Percentiles rank a stretch among this genome's conserved stretches.
These are phyloP conservation scores for Streptanthus diversifolius DNA, from an alignment of 345 rosid species.

Conservation along the genomic window DNA sequence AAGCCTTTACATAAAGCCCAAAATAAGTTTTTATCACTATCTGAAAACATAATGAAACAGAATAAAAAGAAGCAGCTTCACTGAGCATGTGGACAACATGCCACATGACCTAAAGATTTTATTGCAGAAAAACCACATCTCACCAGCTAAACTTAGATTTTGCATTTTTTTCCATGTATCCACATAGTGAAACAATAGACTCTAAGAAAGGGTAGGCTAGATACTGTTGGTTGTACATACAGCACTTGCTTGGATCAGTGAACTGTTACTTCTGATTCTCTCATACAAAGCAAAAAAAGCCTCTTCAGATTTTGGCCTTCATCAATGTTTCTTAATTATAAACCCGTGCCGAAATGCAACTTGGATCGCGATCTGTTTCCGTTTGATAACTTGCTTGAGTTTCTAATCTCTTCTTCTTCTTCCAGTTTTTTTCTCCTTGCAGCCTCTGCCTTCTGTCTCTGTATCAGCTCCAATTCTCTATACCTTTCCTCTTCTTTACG, in stretches of 20 bases:
- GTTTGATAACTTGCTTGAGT: slow-evolving; percentile 36
- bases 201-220: not conserved
- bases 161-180: not conserved
- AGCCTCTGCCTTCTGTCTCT: slow-evolving; percentile 78
- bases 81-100: not conserved
- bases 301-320: not conserved
- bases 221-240: not conserved
- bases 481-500: slow-evolving; percentile 79
- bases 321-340: slow-evolving; percentile 6
- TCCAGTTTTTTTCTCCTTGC: slow-evolving; percentile 65
- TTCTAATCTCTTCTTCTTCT: slow-evolving; percentile 59
- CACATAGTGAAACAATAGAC: slow-evolving; percentile 8
- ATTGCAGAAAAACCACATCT: not conserved
- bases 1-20: not conserved
- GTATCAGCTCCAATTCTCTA: slow-evolving; percentile 68
- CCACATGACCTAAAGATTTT: not conserved
- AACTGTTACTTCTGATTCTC: not conserved
- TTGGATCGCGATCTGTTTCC: slow-evolving; percentile 53
- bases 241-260: not conserved
- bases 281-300: not conserved
- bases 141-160: not conserved
- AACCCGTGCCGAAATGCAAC: slow-evolving; percentile 43
- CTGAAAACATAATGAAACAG: not conserved
- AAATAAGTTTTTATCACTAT: not conserved
- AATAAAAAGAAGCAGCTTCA: not conserved